Conservation (phyloP, 1,284 basidiomycete genomes). For the Lignosus rhinocerotis region DNA sequence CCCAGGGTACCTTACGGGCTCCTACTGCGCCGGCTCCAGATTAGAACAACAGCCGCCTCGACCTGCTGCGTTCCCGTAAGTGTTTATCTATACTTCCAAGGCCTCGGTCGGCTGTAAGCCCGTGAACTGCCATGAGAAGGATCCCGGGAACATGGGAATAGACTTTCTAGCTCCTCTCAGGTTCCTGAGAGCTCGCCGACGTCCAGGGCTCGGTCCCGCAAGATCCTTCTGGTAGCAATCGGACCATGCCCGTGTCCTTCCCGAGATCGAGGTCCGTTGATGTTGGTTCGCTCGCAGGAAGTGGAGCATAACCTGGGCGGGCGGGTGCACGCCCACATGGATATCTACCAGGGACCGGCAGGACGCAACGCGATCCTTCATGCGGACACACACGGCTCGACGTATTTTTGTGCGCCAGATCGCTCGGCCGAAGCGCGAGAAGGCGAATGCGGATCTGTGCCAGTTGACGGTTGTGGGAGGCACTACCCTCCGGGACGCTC, state of each 20-base stretch:
- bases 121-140: neutral
- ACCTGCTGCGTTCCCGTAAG: neutral
- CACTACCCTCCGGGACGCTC: neutral
- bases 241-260: neutral
- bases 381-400: neutral
- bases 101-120: neutral
- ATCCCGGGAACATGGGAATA: conserved; percentile 6
- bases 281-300: neutral
- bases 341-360: neutral
- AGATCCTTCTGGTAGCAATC: neutral
- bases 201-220: neutral
- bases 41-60: neutral
- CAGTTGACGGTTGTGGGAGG: neutral
- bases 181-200: neutral
- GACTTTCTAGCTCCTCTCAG: conserved; percentile 1
- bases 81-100: neutral
- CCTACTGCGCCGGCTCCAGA: neutral
- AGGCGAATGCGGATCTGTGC: neutral
- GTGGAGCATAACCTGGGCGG: neutral
- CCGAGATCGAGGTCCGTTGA: neutral
- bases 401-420: neutral
- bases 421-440: neutral
- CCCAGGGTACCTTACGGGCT: neutral
- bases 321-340: neutral
- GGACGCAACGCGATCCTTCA: no score